Percentiles rank a stretch among this genome's conserved stretches.
Evolutionary conservation across 495 filamentous ascomycete species (phyloP).

Genomic region (Talaromyces thailandensis): DNA sequence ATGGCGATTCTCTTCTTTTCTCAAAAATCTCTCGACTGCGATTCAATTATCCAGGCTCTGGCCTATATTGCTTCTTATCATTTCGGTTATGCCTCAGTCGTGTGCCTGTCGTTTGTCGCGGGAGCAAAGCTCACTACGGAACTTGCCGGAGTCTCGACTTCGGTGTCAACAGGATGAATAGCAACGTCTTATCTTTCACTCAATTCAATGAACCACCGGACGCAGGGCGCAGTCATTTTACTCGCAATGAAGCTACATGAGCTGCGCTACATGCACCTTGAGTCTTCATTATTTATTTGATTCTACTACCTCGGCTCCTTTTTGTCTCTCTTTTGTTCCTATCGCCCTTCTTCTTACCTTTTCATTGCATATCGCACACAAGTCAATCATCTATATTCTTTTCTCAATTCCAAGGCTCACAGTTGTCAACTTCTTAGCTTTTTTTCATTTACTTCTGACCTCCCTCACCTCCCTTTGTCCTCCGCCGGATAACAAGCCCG

Average conservation of each 20-base stretch:
- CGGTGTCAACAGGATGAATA: background rate
- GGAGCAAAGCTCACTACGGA: background rate
- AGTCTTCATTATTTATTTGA: background rate
- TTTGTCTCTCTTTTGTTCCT: background rate
- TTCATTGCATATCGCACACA: background rate
- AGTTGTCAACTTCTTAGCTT: constrained; percentile 8
- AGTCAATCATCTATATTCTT: constrained; percentile 1
- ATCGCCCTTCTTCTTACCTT: background rate
- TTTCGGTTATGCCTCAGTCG: background rate
- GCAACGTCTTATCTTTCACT: background rate
- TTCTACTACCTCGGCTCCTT: background rate
- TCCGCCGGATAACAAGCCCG: background rate
- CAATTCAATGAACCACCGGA: background rate
- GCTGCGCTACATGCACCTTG: background rate
- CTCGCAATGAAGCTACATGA: background rate
- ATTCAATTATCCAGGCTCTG: background rate
- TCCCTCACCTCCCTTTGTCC: constrained; percentile 13
- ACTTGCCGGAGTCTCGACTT: background rate
- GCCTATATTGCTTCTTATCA: background rate
- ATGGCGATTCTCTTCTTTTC: background rate
- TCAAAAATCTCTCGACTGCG: background rate
- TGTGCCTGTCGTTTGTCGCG: background rate
- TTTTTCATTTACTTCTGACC: constrained; percentile 12
- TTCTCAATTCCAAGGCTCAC: constrained; percentile 8
- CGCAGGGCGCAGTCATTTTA: background rate